phyloP scores from a whole-genome alignment of 257 asterid genomes.

The Solanum ossicruentum region DNA sequence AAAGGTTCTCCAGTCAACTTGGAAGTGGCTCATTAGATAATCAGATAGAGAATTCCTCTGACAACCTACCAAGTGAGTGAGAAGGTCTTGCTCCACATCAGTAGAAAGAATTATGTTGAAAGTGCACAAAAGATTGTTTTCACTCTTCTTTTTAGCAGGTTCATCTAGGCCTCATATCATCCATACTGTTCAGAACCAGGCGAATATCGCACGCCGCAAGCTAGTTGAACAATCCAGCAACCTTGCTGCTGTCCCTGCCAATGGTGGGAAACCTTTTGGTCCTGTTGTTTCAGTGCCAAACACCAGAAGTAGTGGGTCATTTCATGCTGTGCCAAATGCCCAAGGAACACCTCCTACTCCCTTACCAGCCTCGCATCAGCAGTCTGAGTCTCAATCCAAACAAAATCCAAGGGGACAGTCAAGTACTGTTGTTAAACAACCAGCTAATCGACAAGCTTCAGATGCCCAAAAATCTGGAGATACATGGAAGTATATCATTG shows the following conservation, averaged over 20 bases:
- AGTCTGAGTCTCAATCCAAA: constrained; percentile 4
- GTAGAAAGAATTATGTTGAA: neutral
- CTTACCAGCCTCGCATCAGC: constrained; percentile 2
- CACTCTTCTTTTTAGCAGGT: constrained; percentile 20
- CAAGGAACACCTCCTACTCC: constrained; percentile 27
- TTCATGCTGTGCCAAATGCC: constrained; percentile 42
- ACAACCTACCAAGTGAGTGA: constrained; percentile 35
- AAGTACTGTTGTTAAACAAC: constrained; percentile 6
- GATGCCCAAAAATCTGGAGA: constrained; percentile 6
- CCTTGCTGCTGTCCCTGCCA: constrained; percentile 44
- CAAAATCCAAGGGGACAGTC: constrained; percentile 1
- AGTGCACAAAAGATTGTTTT: neutral
- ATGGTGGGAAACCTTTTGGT: constrained; percentile 6
- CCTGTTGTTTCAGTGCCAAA: constrained; percentile 32
- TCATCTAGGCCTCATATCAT: constrained; percentile 14
- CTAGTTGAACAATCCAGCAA: constrained; percentile 47
- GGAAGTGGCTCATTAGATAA: constrained; percentile 14
- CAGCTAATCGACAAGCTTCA: constrained; percentile 7
- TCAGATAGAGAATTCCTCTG: constrained; percentile 18
- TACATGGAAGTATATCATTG: constrained; percentile 34
- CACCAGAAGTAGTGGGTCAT: constrained; percentile 80
- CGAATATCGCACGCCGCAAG: constrained; percentile 29
- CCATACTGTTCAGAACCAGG: constrained; percentile 10
- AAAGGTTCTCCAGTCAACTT: neutral
- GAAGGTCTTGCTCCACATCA: neutral